Evolutionary conservation across 2,329 filamentous ascomycete genomes (phyloP), one percentile per base, ranked within the genome.

Genomic region (Apiospora phragmitis): DNA sequence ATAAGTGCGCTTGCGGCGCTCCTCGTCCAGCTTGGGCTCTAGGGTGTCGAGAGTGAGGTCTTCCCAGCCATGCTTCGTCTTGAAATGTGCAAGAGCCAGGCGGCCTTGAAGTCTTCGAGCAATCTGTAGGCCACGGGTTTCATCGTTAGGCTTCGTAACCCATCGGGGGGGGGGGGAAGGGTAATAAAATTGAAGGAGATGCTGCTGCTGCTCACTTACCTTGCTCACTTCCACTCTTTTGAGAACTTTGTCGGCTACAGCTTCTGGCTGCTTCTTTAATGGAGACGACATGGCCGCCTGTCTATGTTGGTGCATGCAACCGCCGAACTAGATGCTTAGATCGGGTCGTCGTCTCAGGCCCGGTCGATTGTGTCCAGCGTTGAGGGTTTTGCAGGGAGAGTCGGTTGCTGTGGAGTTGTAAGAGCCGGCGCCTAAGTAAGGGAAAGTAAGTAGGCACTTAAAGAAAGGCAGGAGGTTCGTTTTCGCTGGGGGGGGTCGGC

Each of bases 31-130:
- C 80, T 92, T 93, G 68, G 94, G 94, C 83, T 97, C 94, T 83
- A 97, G 94, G 72, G 87, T 91, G 80, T 94, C 93, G 78, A 97
- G 89, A 73, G 92, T 93, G 80, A 97, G 88, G 81, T 96, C 93
- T 83, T 98, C 93, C 91, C 94, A 97, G 80, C 95, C 95, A 84
- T 97, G 93, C 83, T 97, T 94, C 75, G 96, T 94, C 85, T 98
- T 98, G 88, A 98, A 96, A 82, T 97, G 96, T 80, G 96, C 96
- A 74, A 98, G 90, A 71, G 96, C 95, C 72, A 99, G 90, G 74
- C 95, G 94, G 85, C 97, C 94, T 84, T 98, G 94, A 70, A 99
- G 87, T 78, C 93, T 93, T 80, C 95, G 89, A 77, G 95, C 96
- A 85, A 99, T 97, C 96, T 98, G 80, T 70, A 77, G 41, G 72